Evolutionary conservation across 768 basidiomycete species (phyloP).

Genomic region (Asterophora lycoperdoides): DNA sequence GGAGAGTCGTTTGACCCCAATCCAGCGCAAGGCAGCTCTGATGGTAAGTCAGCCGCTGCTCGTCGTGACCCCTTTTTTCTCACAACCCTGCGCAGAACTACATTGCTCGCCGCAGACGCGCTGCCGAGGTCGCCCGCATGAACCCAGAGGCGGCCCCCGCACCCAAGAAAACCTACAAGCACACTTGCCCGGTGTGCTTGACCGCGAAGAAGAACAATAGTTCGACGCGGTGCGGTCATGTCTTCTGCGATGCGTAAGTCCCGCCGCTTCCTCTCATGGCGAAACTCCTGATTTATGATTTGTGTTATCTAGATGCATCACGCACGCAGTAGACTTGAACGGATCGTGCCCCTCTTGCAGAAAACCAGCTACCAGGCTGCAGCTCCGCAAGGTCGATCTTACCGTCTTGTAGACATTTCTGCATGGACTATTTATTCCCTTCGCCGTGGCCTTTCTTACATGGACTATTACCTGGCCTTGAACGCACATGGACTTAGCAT

Average conservation of each 20-base stretch:
- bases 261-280: neutral
- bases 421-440: neutral
- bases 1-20: neutral
- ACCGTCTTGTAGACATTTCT: neutral
- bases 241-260: constrained; percentile 12
- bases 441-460: neutral
- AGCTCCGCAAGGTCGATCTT: constrained; percentile 11
- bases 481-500: too few relatives aligned
- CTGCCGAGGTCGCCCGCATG: neutral
- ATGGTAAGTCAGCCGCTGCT: constrained; percentile 3
- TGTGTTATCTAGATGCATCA: constrained; percentile 4
- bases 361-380: neutral
- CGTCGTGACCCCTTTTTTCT: neutral
- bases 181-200: constrained; percentile 11
- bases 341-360: constrained; percentile 10
- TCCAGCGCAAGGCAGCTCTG: constrained; percentile 7
- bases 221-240: constrained; percentile 12
- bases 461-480: too few relatives aligned
- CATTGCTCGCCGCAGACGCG: constrained; percentile 8
- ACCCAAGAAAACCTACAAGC: neutral
- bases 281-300: too few relatives aligned
- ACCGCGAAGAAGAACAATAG: neutral
- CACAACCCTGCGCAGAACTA: neutral
- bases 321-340: constrained; percentile 8
- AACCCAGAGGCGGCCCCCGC: neutral